These are phyloP conservation scores for Trichothecium roseum DNA, from an alignment of 2,329 filamentous ascomycete species.

Conservation along the genomic window DNA sequence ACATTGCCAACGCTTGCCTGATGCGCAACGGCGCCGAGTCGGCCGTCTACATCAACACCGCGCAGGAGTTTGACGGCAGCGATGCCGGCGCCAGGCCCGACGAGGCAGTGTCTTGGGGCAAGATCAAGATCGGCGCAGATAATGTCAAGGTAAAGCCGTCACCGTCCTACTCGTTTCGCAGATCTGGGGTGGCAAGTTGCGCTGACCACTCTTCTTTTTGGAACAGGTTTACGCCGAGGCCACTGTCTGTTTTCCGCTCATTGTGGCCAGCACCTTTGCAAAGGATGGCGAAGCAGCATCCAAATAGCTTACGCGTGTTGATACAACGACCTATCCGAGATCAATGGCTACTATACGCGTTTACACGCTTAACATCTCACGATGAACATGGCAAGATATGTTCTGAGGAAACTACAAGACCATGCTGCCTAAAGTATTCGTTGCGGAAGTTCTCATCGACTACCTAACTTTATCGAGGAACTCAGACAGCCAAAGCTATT, in stretches of 20 bases:
- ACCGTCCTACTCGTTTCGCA: background rate
- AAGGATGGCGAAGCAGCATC: constrained; percentile 28
- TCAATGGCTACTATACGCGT: no score
- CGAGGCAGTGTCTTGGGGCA: constrained; percentile 96
- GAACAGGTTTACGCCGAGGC: constrained; percentile 58
- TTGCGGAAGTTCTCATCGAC: no score
- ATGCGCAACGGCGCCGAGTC: constrained; percentile 98
- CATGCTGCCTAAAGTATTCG: no score
- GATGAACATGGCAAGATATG: no score
- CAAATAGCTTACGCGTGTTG: background rate
- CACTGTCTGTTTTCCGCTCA: constrained; percentile 54
- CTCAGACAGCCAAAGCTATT: no score
- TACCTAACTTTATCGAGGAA: no score
- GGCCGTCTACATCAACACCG: constrained; percentile 96
- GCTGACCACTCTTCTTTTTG: background rate
- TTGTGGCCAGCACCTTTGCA: constrained; percentile 57
- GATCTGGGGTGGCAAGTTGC: background rate
- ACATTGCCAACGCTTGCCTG: constrained; percentile 93
- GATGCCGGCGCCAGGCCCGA: constrained; percentile 92
- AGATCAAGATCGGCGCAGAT: constrained; percentile 83
- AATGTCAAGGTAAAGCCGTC: constrained; percentile 76
- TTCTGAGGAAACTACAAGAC: no score
- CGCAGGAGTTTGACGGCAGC: constrained; percentile 93
- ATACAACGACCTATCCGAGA: no score
- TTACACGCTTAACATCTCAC: background rate